Base-by-base conservation (phyloP, 495 filamentous ascomycete species). In the Poronia punctata region DNA sequence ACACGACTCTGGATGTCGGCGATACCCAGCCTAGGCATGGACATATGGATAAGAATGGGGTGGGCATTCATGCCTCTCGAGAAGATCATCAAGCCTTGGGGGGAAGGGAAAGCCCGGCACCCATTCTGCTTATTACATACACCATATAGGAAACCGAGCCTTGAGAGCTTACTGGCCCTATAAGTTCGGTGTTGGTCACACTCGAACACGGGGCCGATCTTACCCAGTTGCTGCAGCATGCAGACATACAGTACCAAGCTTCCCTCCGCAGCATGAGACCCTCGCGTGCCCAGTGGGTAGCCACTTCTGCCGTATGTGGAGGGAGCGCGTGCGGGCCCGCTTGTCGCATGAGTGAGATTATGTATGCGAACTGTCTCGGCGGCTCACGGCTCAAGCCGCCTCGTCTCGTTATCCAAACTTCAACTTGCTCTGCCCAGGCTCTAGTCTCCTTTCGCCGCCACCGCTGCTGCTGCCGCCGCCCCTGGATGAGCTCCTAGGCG, bases 401-500 rank as follows among this genome's bases (percentile, higher is more conserved):
- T 46, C 40, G 35, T 40, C 39, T 51, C 32, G 52, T 73, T 66
- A 78, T 40, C 80, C 78, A 69, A 92, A 90, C 16, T 67, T 71
- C 44, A 90, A 66, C 43, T 75, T 83, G 48, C 72, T 85, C 57
- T 92, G 86, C 10, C 84, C 84, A 48, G 79, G 88, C 58, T 88
- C 86, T 16, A 76, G 59, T 65, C 78, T 85, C 44, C 39, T 53
- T 17, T 9, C 25, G 40, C 32, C 38, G 39, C 41, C 23, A 44
- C 39, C 38, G 41, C 28, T 59, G 23, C 33, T 36, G 45, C 36
- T 46, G 45, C 44, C 33, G 45, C 39, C 40, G 34, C 45, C 45
- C 56, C 57, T 53, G 27, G 48, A 43, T 34, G 45, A 23, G 32
- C 52, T 62, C 41, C 53, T 56, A 36, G 49, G 46, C 45, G 55